Evolutionary conservation across 768 basidiomycete species (phyloP).

Genomic region (Collybiopsis luxurians): DNA sequence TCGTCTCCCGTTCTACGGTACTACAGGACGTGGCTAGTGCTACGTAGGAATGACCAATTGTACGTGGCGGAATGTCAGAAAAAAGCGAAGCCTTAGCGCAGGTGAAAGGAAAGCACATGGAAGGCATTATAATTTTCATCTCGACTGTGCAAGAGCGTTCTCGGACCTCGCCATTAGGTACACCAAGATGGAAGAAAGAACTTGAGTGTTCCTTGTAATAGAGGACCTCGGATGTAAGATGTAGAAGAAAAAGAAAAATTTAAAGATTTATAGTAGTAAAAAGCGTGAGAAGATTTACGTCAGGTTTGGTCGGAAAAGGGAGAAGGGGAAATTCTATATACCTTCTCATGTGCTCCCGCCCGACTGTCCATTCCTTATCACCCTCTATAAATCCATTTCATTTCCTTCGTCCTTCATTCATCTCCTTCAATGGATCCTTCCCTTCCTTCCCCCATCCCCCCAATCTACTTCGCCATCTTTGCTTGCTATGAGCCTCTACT

Average conservation of each 20-base stretch:
- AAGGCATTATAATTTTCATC: constrained; percentile 74
- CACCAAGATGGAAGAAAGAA: constrained; percentile 36
- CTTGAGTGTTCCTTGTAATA: constrained; percentile 58
- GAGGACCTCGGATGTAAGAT: constrained; percentile 25
- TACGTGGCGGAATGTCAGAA: constrained; percentile 38
- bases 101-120: constrained; percentile 22
- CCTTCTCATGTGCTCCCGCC: constrained; percentile 4
- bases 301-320: too few species aligned
- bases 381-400: constrained; percentile 15
- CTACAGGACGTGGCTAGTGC: too few species aligned
- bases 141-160: constrained; percentile 36
- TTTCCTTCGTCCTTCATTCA: constrained; percentile 5
- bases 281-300: too few species aligned
- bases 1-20: neutral
- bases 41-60: too few species aligned
- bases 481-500: constrained; percentile 73
- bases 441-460: constrained; percentile 66
- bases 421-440: constrained; percentile 4
- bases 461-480: constrained; percentile 72
- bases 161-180: constrained; percentile 83
- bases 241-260: constrained; percentile 5
- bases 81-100: constrained; percentile 52
- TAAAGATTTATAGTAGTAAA: constrained; percentile 54
- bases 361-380: constrained; percentile 6
- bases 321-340: neutral